Percentiles rank a stretch among this genome's conserved stretches.
phyloP scores from a whole-genome alignment of 139 green algal genomes.

The Closterium sp. region DNA sequence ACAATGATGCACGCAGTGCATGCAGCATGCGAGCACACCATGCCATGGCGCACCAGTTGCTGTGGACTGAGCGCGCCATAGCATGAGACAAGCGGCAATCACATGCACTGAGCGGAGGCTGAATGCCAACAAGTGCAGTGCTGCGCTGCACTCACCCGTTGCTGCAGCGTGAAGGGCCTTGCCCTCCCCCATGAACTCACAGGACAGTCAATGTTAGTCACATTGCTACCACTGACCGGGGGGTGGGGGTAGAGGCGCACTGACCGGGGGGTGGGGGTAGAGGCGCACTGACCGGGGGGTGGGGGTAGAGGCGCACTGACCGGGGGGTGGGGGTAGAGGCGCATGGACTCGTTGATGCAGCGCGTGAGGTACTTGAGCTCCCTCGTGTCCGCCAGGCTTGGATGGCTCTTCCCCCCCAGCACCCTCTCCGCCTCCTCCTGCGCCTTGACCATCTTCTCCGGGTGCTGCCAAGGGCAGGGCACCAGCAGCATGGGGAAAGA shows the following conservation, averaged over 20 bases:
- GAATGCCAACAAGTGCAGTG: too few relatives aligned
- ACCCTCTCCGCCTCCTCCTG: slow-evolving; percentile 89
- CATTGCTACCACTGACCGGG: neutral
- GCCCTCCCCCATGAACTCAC: too few relatives aligned
- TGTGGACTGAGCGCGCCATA: too few relatives aligned
- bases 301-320: slow-evolving; percentile 93
- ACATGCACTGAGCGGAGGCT: slow-evolving; percentile 74
- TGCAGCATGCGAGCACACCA: too few relatives aligned
- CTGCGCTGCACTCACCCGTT: too few relatives aligned
- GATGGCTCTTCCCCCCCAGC: slow-evolving; percentile 60
- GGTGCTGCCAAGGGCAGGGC: slow-evolving; percentile 34
- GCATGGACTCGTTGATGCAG: slow-evolving; percentile 96
- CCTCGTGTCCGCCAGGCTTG: slow-evolving; percentile 70
- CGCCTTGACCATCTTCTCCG: slow-evolving; percentile 56
- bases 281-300: slow-evolving; percentile 78
- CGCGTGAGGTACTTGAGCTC: slow-evolving; percentile 84
- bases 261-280: too few relatives aligned
- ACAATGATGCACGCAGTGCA: too few relatives aligned
- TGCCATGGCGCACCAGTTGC: too few relatives aligned
- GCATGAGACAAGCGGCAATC: too few relatives aligned
- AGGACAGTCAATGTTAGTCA: neutral
- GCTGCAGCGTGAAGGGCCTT: too few relatives aligned
- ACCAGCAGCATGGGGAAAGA: too few relatives aligned
- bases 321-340: slow-evolving; percentile 97
- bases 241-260: too few relatives aligned